Conservation (phyloP, 2,329 filamentous ascomycete species). For the Aureobasidium pullulans region DNA sequence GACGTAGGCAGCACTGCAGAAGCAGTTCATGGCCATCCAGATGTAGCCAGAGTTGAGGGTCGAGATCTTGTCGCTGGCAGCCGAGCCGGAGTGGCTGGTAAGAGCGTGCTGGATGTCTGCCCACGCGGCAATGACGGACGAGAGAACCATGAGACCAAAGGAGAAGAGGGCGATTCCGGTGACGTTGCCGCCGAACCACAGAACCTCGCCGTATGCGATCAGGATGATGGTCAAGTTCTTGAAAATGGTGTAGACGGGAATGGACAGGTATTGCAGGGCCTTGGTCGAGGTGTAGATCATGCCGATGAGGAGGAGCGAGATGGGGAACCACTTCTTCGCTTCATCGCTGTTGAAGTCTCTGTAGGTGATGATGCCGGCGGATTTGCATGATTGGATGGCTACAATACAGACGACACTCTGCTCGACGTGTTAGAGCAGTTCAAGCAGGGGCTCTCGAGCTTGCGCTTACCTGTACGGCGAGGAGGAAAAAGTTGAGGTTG, state of each 20-base stretch:
- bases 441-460: neutral
- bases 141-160: conserved; percentile 93
- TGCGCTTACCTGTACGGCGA: conserved; percentile 77
- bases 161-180: conserved; percentile 81
- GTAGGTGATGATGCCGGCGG: conserved; percentile 72
- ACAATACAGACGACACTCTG: conserved; percentile 84
- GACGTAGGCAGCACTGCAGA: conserved; percentile 86
- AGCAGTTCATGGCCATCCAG: conserved; percentile 96
- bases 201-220: conserved; percentile 94
- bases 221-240: conserved; percentile 99
- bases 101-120: conserved; percentile 88
- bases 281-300: conserved; percentile 99
- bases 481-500: conserved; percentile 94
- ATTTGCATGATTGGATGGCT: conserved; percentile 77
- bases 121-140: conserved; percentile 92
- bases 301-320: conserved; percentile 88
- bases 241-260: conserved; percentile 99
- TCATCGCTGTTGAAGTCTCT: conserved; percentile 79
- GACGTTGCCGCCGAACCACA: conserved; percentile 95
- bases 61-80: conserved; percentile 64
- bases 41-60: conserved; percentile 91
- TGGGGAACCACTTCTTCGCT: conserved; percentile 94
- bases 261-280: conserved; percentile 90
- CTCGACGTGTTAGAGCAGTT: neutral
- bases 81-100: conserved; percentile 32